Base-by-base conservation (phyloP, 371 early-diverging fungal species). In the Coemansia sp. region DNA sequence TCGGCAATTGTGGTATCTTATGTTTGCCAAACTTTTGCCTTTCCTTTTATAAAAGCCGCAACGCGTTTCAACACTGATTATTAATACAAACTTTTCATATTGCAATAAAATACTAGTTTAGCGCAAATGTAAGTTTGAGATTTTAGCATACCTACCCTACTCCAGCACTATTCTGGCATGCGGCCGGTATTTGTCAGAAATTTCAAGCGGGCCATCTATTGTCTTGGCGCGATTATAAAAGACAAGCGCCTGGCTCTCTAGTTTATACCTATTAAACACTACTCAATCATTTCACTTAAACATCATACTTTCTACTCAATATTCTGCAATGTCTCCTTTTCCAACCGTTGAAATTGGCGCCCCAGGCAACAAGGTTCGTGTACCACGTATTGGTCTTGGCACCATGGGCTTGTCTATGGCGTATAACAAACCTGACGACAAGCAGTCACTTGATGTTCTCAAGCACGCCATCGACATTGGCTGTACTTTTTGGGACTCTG, bases 381-480 rank as follows among this genome's bases (percentile, higher is more conserved):
- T 77, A 2, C 78, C 78, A 2, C 72, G 78, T 14, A 71, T 79
- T 23, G 79, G 79, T 0, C 65, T 78, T 2, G 79, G 79, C 40
- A 56, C 72, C 51, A 68, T 68, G 68, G 62, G 74, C 37, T 64
- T 81, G 69, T 68, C 79, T 3, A 60, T 59, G 7, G 51, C 60
- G 26, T 81, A 81, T 33, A 80, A 75, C 18, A 3, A 28, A 3
- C 28, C 28, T 16, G 66, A 72, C 56, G 74, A 79, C 55, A 61
- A 60, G 33, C 71, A 67, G 26, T 78, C 65, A 39, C 70, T 72
- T 67, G 83, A 74, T 73, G 79, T 55, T 21, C 68, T 82, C 28
- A 67, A 78, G 56, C 69, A 55, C 25, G 64, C 82, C 3, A 68
- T 81, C 48, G 77, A 77, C 56, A 51, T 67, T 26, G 78, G 77